A percentile compares a stretch with the other conserved stretches of the same genome.
Conservation (phyloP, 2,329 filamentous ascomycete species). For the Phialophora macrospora region DNA sequence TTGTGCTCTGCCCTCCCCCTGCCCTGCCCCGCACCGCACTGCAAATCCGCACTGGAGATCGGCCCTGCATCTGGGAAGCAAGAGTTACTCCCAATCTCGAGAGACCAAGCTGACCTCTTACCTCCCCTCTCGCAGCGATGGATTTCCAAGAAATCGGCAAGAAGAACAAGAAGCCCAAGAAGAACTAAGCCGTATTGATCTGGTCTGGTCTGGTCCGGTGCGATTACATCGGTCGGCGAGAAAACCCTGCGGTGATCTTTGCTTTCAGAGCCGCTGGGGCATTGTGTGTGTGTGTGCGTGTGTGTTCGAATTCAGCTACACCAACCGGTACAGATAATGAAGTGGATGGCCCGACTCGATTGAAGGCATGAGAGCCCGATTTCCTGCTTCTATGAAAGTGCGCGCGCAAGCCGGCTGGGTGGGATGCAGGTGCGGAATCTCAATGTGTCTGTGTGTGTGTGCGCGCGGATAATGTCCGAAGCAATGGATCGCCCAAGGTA, state of each 20-base stretch:
- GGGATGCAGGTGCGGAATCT: not conserved
- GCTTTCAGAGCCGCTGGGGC: no score
- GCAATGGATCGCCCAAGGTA: not conserved
- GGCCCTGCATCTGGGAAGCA: not conserved
- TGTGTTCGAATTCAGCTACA: not conserved
- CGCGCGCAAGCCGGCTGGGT: no score
- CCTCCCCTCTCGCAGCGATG: constrained; percentile 30
- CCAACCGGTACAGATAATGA: not conserved
- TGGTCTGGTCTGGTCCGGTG: not conserved
- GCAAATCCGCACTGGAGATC: no score
- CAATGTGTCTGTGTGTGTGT: no score
- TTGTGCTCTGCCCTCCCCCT: not conserved
- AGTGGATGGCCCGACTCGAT: not conserved
- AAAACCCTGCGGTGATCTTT: no score
- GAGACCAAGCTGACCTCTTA: constrained; percentile 20
- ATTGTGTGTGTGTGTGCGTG: not conserved
- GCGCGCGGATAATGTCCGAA: not conserved
- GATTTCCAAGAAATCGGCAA: constrained; percentile 39
- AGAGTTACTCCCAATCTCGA: not conserved
- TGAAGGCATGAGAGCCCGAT: not conserved
- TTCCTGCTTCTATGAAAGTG: not conserved
- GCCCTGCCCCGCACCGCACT: no score
- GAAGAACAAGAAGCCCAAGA: constrained; percentile 41
- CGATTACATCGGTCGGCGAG: no score
- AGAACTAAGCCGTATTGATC: constrained; percentile 28